A percentile compares a stretch with the other conserved stretches of the same genome.
Evolutionary conservation across 352 stramenopile genomes (phyloP).

Genomic region (Aphanomyces cochlioides): DNA sequence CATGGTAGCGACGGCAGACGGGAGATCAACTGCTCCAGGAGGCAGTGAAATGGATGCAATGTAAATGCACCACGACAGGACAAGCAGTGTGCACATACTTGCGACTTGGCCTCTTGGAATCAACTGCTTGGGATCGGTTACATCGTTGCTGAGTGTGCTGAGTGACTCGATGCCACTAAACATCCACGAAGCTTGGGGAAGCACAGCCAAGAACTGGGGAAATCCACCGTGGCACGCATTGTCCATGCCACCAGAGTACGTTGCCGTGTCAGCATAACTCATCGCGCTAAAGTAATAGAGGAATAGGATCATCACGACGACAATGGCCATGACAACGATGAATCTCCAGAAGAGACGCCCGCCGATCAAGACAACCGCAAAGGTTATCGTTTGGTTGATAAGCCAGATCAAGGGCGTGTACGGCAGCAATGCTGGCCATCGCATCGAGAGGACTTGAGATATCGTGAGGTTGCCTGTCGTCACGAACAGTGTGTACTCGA

Average conservation of each 20-base stretch:
- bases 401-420: constrained; percentile 38
- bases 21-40: neutral
- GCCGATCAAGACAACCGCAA: too few relatives aligned
- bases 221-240: constrained; percentile 3
- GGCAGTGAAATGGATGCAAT: constrained; percentile 29
- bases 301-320: too few relatives aligned
- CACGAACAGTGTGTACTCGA: constrained; percentile 30
- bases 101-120: constrained; percentile 30
- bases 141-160: constrained; percentile 29
- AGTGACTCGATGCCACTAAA: constrained; percentile 33
- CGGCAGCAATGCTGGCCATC: constrained; percentile 33
- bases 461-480: neutral
- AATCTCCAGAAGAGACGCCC: too few relatives aligned
- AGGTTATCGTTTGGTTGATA: constrained; percentile 16
- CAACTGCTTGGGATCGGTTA: constrained; percentile 12
- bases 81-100: constrained; percentile 18
- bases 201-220: constrained; percentile 28
- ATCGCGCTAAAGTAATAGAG: constrained; percentile 34
- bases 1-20: constrained; percentile 21
- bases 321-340: too few relatives aligned
- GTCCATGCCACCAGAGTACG: neutral
- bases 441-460: neutral
- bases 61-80: constrained; percentile 24
- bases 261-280: constrained; percentile 4
- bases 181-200: constrained; percentile 33